Evolutionary conservation across 805 yeast genomes (phyloP), one percentile per base, ranked within the genome.

Genomic region (Clavispora santaluciae): DNA sequence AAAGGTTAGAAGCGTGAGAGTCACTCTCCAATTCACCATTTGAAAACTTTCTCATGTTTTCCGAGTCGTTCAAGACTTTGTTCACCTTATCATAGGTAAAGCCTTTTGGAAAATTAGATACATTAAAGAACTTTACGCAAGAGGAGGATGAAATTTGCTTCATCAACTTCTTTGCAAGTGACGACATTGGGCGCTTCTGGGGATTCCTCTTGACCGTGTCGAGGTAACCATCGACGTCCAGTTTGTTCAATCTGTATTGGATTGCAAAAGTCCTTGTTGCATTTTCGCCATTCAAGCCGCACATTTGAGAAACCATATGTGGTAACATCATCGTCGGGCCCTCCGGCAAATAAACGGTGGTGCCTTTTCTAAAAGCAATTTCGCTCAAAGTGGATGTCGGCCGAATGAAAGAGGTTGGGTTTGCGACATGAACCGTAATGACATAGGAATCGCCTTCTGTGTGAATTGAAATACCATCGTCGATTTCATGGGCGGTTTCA

Each of bases 401-500:
- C 16, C 55, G 58, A 42, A 86, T 60, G 46, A 72, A 76, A 0
- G 96, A 82, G 0, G 87, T 70, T 0, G 97, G 97, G 58, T 91
- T 89, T 1, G 98, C 97, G 46, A 91, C 78, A 58, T 85, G 95
- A 2, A 88, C 71, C 22, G 82, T 75, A 5, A 90, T 49, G 8
- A 67, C 63, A 49, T 64, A 76, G 3, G 39, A 38, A 21, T 48
- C 46, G 22, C 51, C 53, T 3, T 55, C 39, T 3, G 45, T 47
- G 33, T 66, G 66, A 15, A 91, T 66, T 1, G 96, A 78, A 21
- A 91, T 71, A 35, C 97, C 99, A 61, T 91, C 99, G 60, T 91
- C 99, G 44, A 93, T 84, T 60, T 93, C 98, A 50, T 83, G 83
- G 0, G 98, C 95, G 31, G 72, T 72, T 3, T 68, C 76, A 3